Evolutionary conservation across 495 filamentous ascomycete genomes (phyloP), one percentile per base, ranked within the genome.

Genomic region (Annulohypoxylon maeteangense): DNA sequence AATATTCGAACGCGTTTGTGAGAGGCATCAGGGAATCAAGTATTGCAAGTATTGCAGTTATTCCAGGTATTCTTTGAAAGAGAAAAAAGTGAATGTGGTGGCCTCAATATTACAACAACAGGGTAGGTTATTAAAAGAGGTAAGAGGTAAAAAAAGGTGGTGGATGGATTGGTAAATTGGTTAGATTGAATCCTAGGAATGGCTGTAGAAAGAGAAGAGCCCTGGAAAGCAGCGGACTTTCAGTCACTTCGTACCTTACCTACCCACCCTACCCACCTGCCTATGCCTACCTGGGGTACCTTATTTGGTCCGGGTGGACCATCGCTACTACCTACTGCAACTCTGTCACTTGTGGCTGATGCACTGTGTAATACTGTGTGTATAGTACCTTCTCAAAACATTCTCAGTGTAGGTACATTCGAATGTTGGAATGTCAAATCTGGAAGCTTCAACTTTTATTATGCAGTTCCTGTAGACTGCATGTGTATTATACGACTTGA

Each of bases 81-180:
- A 50, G 23, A 4, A 8, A 42, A 31, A 48, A 62, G 56, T 67
- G 56, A 67, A 25, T 51, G 50, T 61, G 62, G 62, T 57, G 58
- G 53, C 63, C 58, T 72, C 53, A 54, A 67, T 71, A 67, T 60
- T 68, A 56, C 57, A 40, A 55, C 60, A 61, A 55, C 47, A 51
- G 56, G 65, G 25, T 62, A 68, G 29, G 27, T 55, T 59, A 64
- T 70, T 70, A 60, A 60, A 59, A 48, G 58, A 59, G 42, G 31
- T 65, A 55, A 55, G n/a, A 36, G 51, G 51, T 55, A 23, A n/a
- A 47, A 47, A 47, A 47, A 44, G 40, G 14, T 44, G n/a, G 40
- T 44, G 14, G 40, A n/a, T 12, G 4, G n/a, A 16, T 44, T 16
- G 42, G 42, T 47, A 16, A 14, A 44, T 44, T 18, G 16, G 16